Conservation (phyloP, 768 basidiomycete species). For the Hericium erinaceus region DNA sequence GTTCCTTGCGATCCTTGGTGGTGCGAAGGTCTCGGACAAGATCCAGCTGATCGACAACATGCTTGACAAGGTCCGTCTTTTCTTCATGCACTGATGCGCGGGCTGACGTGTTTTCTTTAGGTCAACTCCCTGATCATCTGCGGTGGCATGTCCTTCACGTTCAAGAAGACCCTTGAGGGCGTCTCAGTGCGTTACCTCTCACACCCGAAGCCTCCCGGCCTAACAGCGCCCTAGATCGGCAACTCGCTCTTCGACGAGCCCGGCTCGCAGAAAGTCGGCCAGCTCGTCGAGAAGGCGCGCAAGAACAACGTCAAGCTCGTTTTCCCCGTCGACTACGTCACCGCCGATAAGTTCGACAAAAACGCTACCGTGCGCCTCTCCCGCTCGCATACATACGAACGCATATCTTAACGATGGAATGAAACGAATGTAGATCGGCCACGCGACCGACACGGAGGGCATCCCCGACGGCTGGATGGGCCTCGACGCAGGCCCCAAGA, state of each 20-base stretch:
- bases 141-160: slow-evolving; percentile 99
- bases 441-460: slow-evolving; percentile 73
- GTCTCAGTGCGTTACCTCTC: slow-evolving; percentile 42
- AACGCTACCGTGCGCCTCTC: slow-evolving; percentile 57
- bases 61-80: slow-evolving; percentile 75
- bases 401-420: background rate
- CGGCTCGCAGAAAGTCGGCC: slow-evolving; percentile 78
- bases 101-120: slow-evolving; percentile 27
- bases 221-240: slow-evolving; percentile 59
- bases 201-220: slow-evolving; percentile 2
- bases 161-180: slow-evolving; percentile 87
- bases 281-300: slow-evolving; percentile 86
- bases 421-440: slow-evolving; percentile 40
- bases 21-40: slow-evolving; percentile 98
- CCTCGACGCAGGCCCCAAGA: slow-evolving; percentile 85
- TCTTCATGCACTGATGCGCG: background rate
- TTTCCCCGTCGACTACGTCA: slow-evolving; percentile 92
- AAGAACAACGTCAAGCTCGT: slow-evolving; percentile 87
- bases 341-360: slow-evolving; percentile 92
- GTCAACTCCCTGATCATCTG: slow-evolving; percentile 94
- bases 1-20: slow-evolving; percentile 96
- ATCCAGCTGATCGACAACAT: slow-evolving; percentile 98
- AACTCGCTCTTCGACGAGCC: slow-evolving; percentile 87
- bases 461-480: slow-evolving; percentile 95
- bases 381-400: too few species aligned